These are phyloP conservation scores for Phialocephala subalpina DNA, from an alignment of 2,329 filamentous ascomycete species.

Conservation along the genomic window DNA sequence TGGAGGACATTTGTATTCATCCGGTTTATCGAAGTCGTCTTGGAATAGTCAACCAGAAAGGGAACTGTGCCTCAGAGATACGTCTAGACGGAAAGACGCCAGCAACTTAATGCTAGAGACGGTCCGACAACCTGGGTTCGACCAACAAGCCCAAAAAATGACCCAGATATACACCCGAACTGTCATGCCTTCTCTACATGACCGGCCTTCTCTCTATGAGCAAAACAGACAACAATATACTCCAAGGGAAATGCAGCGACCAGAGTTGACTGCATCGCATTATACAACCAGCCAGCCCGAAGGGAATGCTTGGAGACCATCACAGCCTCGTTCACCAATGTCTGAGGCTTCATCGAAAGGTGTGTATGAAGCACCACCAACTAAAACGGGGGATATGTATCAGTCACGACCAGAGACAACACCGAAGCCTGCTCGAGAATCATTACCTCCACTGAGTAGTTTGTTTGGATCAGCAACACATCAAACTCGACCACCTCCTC, in stretches of 20 bases:
- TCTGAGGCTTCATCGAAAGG: constrained; percentile 30
- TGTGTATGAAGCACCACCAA: constrained; percentile 26
- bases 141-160: constrained; percentile 34
- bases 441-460: constrained; percentile 44
- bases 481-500: constrained; percentile 32
- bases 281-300: constrained; percentile 27
- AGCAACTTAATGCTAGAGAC: constrained; percentile 28
- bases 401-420: constrained; percentile 30
- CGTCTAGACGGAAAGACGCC: constrained; percentile 32
- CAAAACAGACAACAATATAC: constrained; percentile 30
- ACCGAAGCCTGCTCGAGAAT: constrained; percentile 39
- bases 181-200: constrained; percentile 35
- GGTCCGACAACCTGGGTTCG: constrained; percentile 25
- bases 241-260: constrained; percentile 27
- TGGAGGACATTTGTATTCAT: constrained; percentile 36
- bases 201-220: constrained; percentile 30
- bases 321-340: constrained; percentile 36
- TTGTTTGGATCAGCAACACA: constrained; percentile 40
- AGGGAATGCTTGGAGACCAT: constrained; percentile 30
- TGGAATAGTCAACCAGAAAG: constrained; percentile 34
- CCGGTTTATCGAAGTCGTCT: constrained; percentile 32
- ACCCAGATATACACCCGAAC: constrained; percentile 42
- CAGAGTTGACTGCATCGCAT: constrained; percentile 20
- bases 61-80: constrained; percentile 39
- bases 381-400: constrained; percentile 38